Evolutionary conservation across 2,329 filamentous ascomycete genomes (phyloP).

Genomic region (Pseudogymnoascus sp.): DNA sequence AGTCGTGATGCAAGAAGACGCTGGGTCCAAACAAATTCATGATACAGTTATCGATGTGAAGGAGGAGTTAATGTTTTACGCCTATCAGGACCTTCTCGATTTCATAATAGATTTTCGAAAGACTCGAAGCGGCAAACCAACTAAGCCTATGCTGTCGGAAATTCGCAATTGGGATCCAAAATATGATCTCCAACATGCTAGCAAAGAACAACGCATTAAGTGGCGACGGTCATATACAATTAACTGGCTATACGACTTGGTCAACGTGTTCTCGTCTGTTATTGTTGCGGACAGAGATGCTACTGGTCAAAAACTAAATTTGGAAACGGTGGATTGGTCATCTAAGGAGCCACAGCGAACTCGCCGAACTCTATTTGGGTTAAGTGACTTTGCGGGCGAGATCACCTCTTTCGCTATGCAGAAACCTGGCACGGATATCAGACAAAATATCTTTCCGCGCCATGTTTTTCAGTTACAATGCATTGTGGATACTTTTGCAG

Average conservation of each 20-base stretch:
- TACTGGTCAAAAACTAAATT: constrained; percentile 29
- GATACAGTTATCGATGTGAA: constrained; percentile 31
- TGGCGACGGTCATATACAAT: constrained; percentile 45
- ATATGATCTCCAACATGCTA: constrained; percentile 33
- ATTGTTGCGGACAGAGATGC: constrained; percentile 33
- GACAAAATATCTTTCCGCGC: constrained; percentile 37
- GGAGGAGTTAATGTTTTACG: constrained; percentile 38
- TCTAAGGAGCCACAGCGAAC: constrained; percentile 32
- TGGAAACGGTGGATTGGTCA: constrained; percentile 38
- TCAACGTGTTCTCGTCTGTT: constrained; percentile 38
- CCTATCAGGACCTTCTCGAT: constrained; percentile 37
- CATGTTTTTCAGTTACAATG: constrained; percentile 45
- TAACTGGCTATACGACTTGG: constrained; percentile 45
- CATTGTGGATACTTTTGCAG: constrained; percentile 41
- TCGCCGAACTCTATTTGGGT: constrained; percentile 36
- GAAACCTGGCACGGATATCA: constrained; percentile 33
- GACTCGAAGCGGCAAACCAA: constrained; percentile 39
- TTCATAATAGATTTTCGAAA: constrained; percentile 41
- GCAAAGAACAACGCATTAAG: constrained; percentile 32
- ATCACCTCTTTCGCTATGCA: constrained; percentile 41
- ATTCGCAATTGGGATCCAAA: constrained; percentile 37
- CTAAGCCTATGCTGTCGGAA: constrained; percentile 35
- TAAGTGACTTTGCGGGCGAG: constrained; percentile 39
- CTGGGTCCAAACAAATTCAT: constrained; percentile 16
- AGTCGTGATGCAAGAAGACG: constrained; percentile 16